Conservation (phyloP, 83 land plant species). For the Picea abies region DNA sequence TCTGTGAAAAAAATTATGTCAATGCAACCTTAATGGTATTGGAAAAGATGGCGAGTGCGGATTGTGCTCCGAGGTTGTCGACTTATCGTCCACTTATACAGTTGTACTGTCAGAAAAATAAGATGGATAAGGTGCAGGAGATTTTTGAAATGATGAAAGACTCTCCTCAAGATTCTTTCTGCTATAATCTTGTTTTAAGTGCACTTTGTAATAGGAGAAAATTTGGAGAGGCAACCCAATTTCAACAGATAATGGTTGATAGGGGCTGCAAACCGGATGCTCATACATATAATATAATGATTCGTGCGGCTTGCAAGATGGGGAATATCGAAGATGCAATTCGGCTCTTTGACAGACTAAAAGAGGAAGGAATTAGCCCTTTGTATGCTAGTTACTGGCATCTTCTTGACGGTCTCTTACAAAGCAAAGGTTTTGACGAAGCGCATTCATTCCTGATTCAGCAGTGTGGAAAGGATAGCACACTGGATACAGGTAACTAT, state of each 20-base stretch:
- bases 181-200: neutral
- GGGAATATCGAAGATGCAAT: neutral
- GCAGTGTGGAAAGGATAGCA: neutral
- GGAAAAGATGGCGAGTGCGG: no score
- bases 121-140: no score
- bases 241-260: neutral
- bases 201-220: neutral
- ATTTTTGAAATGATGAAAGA: no score
- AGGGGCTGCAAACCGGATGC: constrained; percentile 2
- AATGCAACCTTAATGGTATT: no score
- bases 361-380: neutral
- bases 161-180: neutral
- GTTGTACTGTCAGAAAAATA: no score
- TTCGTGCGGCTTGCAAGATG: neutral
- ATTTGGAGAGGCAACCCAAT: neutral
- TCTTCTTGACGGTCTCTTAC: neutral
- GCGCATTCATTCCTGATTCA: neutral
- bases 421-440: neutral
- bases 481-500: neutral
- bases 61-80: no score
- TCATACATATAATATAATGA: constrained; percentile 3
- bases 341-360: neutral
- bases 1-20: no score
- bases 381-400: neutral
- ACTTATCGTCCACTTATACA: no score